phyloP scores from a whole-genome alignment of 345 rosid species.

The Orychophragmus violaceus region DNA sequence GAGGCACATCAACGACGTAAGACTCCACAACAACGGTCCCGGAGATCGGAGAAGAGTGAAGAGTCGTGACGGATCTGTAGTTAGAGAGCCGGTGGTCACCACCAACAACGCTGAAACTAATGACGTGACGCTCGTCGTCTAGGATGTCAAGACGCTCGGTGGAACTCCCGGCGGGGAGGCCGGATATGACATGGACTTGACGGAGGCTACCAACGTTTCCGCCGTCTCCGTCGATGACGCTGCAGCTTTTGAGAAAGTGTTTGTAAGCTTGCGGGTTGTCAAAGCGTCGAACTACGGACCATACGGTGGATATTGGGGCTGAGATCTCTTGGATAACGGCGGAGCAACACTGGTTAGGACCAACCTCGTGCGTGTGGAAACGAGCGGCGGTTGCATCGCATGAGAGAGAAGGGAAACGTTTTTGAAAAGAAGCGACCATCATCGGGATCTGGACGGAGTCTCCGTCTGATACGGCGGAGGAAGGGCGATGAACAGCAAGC shows the following conservation, averaged over 20 bases:
- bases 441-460: slow-evolving; percentile 19
- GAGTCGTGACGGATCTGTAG: slow-evolving; percentile 61
- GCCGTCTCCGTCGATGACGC: slow-evolving; percentile 51
- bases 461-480: slow-evolving; percentile 20
- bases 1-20: slow-evolving; percentile 76
- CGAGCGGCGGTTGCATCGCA: slow-evolving; percentile 27
- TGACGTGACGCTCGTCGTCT: slow-evolving; percentile 61
- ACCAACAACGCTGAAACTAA: slow-evolving; percentile 27
- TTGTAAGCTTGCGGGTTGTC: slow-evolving; percentile 71
- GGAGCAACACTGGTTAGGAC: slow-evolving; percentile 60
- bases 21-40: slow-evolving; percentile 72
- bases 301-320: slow-evolving; percentile 56
- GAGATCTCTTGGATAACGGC: slow-evolving; percentile 52
- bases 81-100: slow-evolving; percentile 59
- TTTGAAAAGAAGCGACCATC: slow-evolving; percentile 26
- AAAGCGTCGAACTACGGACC: slow-evolving; percentile 73
- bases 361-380: slow-evolving; percentile 41
- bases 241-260: slow-evolving; percentile 63
- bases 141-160: slow-evolving; percentile 59
- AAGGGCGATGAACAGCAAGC: slow-evolving; percentile 26
- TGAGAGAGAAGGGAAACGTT: slow-evolving; percentile 36
- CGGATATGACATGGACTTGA: slow-evolving; percentile 55
- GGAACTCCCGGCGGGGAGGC: slow-evolving; percentile 55
- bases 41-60: slow-evolving; percentile 42
- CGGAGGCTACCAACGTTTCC: slow-evolving; percentile 58